Evolutionary conservation across 192 early-diverging fungal species (phyloP).

Genomic region (Linderina pennispora): DNA sequence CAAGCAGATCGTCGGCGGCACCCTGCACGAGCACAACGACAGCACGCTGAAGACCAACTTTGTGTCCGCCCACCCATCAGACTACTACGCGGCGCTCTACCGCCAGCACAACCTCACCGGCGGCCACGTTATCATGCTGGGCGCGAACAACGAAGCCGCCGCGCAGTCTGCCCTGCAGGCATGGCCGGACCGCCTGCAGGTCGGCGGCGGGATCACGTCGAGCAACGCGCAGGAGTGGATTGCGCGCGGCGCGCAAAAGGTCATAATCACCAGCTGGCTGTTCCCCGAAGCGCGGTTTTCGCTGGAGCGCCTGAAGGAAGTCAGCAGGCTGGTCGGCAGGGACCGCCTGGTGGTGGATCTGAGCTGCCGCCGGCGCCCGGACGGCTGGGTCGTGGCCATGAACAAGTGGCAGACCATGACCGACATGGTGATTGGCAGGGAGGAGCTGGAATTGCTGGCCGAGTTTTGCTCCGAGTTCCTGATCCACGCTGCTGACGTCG

Average conservation of each 20-base stretch:
- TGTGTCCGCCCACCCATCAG: conserved; percentile 74
- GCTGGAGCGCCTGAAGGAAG: conserved; percentile 52
- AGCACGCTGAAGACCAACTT: conserved; percentile 82
- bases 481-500: conserved; percentile 97
- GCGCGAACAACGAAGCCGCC: conserved; percentile 78
- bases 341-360: conserved; percentile 57
- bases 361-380: conserved; percentile 66
- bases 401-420: conserved; percentile 97
- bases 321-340: conserved; percentile 45
- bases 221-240: conserved; percentile 90
- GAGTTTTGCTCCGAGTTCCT: conserved; percentile 82
- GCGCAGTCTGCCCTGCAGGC: conserved; percentile 72
- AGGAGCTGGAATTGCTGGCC: conserved; percentile 52
- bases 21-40: conserved; percentile 60
- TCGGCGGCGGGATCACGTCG: conserved; percentile 89
- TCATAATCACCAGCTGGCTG: conserved; percentile 95
- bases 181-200: conserved; percentile 86
- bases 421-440: conserved; percentile 71
- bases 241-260: conserved; percentile 79
- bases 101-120: conserved; percentile 61
- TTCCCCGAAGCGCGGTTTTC: conserved; percentile 78
- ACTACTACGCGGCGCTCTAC: conserved; percentile 84
- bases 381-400: conserved; percentile 93
- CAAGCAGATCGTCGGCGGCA: conserved; percentile 98
- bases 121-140: conserved; percentile 95